phyloP scores from a whole-genome alignment of 2,329 filamentous ascomycete species.

The Claviceps sorghi region DNA sequence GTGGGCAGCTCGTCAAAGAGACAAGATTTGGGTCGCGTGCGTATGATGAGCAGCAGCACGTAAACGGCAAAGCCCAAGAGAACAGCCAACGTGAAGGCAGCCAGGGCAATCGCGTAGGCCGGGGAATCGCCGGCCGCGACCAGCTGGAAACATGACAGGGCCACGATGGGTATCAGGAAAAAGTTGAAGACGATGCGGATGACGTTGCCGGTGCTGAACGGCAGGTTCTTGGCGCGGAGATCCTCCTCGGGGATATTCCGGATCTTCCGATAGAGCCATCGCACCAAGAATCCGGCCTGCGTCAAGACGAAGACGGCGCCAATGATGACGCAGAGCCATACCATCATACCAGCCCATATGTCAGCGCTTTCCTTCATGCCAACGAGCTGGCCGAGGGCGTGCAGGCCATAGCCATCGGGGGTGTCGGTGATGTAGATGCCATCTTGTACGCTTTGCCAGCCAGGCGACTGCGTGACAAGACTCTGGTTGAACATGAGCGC shows the following conservation, averaged over 20 bases:
- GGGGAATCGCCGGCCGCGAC: slow-evolving; percentile 58
- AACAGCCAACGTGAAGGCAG: slow-evolving; percentile 57
- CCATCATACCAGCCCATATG: slow-evolving; percentile 86
- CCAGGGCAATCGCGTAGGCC: slow-evolving; percentile 56
- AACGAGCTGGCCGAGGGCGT: slow-evolving; percentile 63
- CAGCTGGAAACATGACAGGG: slow-evolving; percentile 82
- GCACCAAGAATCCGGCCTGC: slow-evolving; percentile 61
- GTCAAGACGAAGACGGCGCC: slow-evolving; percentile 50
- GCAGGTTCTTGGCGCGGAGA: slow-evolving; percentile 76
- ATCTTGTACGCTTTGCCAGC: slow-evolving; percentile 56
- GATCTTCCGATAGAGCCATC: slow-evolving; percentile 61
- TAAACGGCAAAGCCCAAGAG: slow-evolving; percentile 62
- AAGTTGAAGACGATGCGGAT: slow-evolving; percentile 85
- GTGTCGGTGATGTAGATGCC: slow-evolving; percentile 75
- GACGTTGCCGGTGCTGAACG: slow-evolving; percentile 66
- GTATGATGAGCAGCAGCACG: slow-evolving; percentile 67
- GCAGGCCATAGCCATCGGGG: slow-evolving; percentile 71
- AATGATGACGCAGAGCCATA: slow-evolving; percentile 75
- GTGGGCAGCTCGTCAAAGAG: slow-evolving; percentile 90
- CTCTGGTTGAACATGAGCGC: slow-evolving; percentile 85
- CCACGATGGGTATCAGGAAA: slow-evolving; percentile 74
- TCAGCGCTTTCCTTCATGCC: slow-evolving; percentile 65
- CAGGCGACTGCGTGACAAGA: slow-evolving; percentile 55
- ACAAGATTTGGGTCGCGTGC: slow-evolving; percentile 67
- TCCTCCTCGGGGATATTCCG: slow-evolving; percentile 69